Evolutionary conservation across 148 eudicot species (phyloP), one percentile per base, ranked within the genome.

Genomic region (Rhododendron mucronatum): DNA sequence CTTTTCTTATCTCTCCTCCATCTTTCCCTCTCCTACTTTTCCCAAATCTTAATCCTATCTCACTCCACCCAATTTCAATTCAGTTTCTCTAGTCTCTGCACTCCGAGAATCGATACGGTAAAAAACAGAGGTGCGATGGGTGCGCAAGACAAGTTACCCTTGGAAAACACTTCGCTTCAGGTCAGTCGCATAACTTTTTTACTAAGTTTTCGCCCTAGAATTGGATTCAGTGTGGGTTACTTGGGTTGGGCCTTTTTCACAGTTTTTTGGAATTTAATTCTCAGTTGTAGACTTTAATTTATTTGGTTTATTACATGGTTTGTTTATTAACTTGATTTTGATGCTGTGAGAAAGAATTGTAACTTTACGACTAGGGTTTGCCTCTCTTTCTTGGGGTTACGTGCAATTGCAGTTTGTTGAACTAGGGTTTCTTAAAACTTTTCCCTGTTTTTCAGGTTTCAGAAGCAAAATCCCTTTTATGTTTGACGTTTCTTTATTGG

Each of bases 131-230:
- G 8, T 78, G 47, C 21, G 85, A 92, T 92, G 94, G 94, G 93
- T 7, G 90, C 94, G 77, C 92, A 83, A 37, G 94, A 92, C 82
- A 92, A 91, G 63, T 82, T 89, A 21, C 85, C 94, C 2, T 82
- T 88, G 81, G 78, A 89, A 50, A 89, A 61, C 69, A 89, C 87
- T 91, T 86, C 90, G 87, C 85, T 91, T 91, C 94, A 92, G 92
- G 94, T 91, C 30, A 81, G 92, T 86, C 20, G 48, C 48, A 13
- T 28, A 48, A n/a, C 57, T 55, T 30, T 69, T 37, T 21, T 35
- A 39, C 28, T 3, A 55, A 33, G 82, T 81, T 86, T 76, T 80
- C 35, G 57, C 77, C 55, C 78, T 84, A 44, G 78, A 78, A 83
- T 89, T 51, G 69, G 50, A 47, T 51, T 82, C 39, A 39, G 28